A percentile compares a stretch with the other conserved stretches of the same genome.
Conservation (phyloP, 176 grass and related monocot genomes). For the Miscanthus lutarioriparius region DNA sequence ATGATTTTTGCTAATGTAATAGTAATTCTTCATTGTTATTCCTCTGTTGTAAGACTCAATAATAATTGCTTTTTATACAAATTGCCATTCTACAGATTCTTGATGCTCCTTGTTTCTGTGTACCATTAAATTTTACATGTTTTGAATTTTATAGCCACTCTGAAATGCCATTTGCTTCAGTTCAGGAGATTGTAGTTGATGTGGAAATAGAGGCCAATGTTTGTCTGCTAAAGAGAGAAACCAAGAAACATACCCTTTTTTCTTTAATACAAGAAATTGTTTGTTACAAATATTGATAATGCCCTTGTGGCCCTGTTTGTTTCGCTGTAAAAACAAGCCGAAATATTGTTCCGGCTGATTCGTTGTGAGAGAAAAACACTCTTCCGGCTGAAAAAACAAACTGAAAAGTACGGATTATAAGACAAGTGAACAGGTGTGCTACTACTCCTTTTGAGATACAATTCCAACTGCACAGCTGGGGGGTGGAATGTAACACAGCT, state of each 20-base stretch:
- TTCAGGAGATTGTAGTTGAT: not conserved
- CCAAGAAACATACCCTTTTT: conserved; percentile 1
- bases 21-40: conserved; percentile 25
- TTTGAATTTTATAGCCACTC: conserved; percentile 12
- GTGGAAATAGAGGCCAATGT: not conserved
- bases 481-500: not conserved
- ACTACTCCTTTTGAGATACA: not conserved
- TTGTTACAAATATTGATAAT: conserved; percentile 26
- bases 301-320: no score
- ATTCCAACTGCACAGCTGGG: not conserved
- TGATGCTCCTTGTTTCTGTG: not conserved
- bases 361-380: no score
- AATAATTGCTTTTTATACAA: conserved; percentile 17
- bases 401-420: no score
- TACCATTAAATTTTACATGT: not conserved
- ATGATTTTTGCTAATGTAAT: conserved; percentile 40
- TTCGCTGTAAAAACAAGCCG: no score
- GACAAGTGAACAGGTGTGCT: no score
- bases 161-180: not conserved
- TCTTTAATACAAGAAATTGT: conserved; percentile 10
- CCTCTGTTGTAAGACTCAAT: conserved; percentile 23
- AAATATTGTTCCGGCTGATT: no score
- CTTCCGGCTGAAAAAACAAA: no score
- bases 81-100: not conserved
- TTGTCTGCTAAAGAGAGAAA: not conserved